phyloP scores from a whole-genome alignment of 768 basidiomycete genomes.

The Termitomyces eurrhizus region DNA sequence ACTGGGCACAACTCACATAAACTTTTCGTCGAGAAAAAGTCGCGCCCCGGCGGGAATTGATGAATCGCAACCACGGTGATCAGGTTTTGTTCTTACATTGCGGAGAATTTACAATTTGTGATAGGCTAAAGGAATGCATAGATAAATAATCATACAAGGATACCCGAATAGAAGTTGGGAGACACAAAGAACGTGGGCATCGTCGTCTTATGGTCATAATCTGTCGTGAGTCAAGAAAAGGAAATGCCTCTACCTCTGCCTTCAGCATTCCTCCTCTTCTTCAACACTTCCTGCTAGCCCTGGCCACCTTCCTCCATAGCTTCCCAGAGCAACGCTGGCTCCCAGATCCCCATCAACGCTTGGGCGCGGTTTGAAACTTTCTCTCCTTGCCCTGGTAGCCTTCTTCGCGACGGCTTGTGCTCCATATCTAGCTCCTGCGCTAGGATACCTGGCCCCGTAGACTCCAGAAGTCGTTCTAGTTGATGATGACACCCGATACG shows the following conservation, averaged over 20 bases:
- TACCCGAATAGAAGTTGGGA: neutral
- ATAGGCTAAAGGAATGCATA: neutral
- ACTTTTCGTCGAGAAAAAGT: too few species aligned
- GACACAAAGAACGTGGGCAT: neutral
- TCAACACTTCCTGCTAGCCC: constrained; percentile 36
- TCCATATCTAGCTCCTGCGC: constrained; percentile 11
- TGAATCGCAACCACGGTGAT: neutral
- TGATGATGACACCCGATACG: constrained; percentile 19
- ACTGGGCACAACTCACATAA: neutral
- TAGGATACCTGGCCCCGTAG: constrained; percentile 25
- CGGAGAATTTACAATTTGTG: constrained; percentile 1
- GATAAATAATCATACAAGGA: neutral
- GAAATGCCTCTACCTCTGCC: neutral
- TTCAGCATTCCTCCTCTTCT: constrained; percentile 46
- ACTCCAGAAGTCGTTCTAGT: constrained; percentile 18
- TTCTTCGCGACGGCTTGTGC: constrained; percentile 39
- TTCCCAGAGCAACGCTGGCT: constrained; percentile 21
- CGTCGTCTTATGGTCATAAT: neutral
- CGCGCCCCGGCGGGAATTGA: neutral
- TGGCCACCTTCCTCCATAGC: constrained; percentile 24
- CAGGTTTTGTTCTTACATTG: constrained; percentile 10
- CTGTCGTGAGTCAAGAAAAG: constrained; percentile 4
- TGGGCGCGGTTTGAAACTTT: constrained; percentile 82
- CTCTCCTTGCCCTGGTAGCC: constrained; percentile 52
- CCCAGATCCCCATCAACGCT: constrained; percentile 53